Evolutionary conservation across 2,329 filamentous ascomycete genomes (phyloP).

Genomic region (Thielaviopsis punctulata): DNA sequence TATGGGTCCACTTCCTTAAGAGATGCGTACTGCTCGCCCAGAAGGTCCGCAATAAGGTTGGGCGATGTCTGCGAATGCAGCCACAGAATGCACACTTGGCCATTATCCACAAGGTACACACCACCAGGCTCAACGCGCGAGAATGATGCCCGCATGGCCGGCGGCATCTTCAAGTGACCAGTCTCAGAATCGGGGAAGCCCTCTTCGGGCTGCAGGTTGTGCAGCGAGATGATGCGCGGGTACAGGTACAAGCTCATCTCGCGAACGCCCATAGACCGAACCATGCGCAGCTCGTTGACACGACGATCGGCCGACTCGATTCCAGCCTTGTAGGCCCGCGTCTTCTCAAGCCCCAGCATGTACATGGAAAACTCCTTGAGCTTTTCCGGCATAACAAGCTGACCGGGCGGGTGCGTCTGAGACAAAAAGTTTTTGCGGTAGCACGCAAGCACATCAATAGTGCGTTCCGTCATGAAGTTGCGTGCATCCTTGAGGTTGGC

Average conservation of each 20-base stretch:
- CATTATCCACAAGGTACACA: conserved; percentile 88
- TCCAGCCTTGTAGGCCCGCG: conserved; percentile 81
- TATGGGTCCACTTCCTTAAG: conserved; percentile 70
- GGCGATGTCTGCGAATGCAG: conserved; percentile 83
- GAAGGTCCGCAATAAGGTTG: conserved; percentile 77
- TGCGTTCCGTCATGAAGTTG: conserved; percentile 69
- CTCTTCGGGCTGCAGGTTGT: conserved; percentile 73
- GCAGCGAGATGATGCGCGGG: conserved; percentile 78
- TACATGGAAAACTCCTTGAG: conserved; percentile 97
- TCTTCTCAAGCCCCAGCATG: conserved; percentile 77
- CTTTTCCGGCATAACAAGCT: conserved; percentile 87
- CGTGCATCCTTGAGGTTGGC: conserved; percentile 71
- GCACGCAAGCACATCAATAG: conserved; percentile 76
- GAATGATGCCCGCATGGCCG: conserved; percentile 66
- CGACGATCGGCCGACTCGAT: conserved; percentile 80
- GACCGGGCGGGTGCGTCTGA: conserved; percentile 69
- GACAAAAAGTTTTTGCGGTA: conserved; percentile 84
- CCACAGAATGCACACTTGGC: conserved; percentile 83
- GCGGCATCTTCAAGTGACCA: conserved; percentile 72
- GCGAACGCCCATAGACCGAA: conserved; percentile 69
- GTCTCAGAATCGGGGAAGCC: conserved; percentile 80
- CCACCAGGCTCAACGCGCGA: conserved; percentile 80
- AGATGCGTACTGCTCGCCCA: conserved; percentile 50
- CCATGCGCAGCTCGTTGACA: conserved; percentile 78
- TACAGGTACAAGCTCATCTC: conserved; percentile 90